These are phyloP conservation scores for Triglochin maritima DNA, from an alignment of 106 monocot species.

Conservation along the genomic window DNA sequence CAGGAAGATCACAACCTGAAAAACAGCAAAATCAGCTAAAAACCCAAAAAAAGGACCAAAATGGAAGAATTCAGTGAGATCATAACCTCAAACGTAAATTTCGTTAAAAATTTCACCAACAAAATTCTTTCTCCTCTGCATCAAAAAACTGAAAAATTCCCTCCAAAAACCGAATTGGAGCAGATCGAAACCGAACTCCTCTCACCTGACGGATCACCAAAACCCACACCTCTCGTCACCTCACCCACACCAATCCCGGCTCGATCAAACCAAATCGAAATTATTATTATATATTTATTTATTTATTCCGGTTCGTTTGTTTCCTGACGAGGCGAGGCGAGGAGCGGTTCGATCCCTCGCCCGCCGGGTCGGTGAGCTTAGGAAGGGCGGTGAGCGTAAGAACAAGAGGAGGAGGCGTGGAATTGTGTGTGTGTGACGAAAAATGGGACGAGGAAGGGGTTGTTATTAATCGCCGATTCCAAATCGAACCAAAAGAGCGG, in stretches of 20 bases:
- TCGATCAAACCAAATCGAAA: not conserved
- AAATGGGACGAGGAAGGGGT: not conserved
- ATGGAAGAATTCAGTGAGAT: not conserved
- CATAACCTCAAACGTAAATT: not conserved
- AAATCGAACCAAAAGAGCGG: conserved; percentile 6
- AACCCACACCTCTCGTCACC: not conserved
- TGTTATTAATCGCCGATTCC: not conserved
- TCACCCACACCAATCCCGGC: not conserved
- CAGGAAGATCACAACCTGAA: not conserved
- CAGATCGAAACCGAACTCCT: not conserved
- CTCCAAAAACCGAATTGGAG: not conserved
- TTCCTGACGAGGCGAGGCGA: not conserved
- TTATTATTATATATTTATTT: not conserved
- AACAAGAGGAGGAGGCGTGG: not conserved
- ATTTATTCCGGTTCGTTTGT: not conserved
- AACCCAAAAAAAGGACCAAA: not conserved
- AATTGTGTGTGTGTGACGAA: too few species aligned
- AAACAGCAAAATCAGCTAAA: not conserved
- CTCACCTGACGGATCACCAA: not conserved
- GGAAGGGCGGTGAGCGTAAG: not conserved
- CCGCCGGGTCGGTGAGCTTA: conserved; percentile 1
- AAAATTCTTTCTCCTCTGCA: not conserved
- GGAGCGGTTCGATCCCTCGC: not conserved
- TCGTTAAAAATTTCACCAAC: not conserved
- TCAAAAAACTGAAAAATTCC: not conserved